A percentile compares a stretch with the other conserved stretches of the same genome.
phyloP scores from a whole-genome alignment of 495 filamentous ascomycete genomes.

The Aspergillus ellipticus region DNA sequence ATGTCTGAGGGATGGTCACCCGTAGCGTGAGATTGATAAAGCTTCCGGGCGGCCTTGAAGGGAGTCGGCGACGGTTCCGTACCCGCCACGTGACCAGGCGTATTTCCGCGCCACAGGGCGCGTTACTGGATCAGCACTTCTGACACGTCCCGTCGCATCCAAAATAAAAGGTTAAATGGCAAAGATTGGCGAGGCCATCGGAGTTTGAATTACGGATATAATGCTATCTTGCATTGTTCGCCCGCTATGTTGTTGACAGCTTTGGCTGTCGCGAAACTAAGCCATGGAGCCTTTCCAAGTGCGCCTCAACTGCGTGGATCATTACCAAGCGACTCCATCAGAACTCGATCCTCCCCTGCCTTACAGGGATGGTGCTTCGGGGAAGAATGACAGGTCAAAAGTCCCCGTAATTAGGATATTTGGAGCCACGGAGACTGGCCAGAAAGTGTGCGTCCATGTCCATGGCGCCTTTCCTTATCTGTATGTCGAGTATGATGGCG shows the following conservation, averaged over 20 bases:
- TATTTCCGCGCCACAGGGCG: constrained; percentile 24
- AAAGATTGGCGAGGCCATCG: neutral
- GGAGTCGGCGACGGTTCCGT: constrained; percentile 6
- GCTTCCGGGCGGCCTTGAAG: neutral
- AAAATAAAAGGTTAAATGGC: neutral
- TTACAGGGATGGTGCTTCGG: constrained; percentile 46
- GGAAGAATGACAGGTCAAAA: constrained; percentile 55
- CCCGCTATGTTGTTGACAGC: constrained; percentile 30
- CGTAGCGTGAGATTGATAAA: neutral
- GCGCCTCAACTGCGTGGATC: constrained; percentile 90
- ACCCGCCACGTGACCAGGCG: constrained; percentile 31
- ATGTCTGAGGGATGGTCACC: neutral
- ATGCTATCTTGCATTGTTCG: neutral
- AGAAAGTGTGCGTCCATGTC: constrained; percentile 94
- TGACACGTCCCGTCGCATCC: constrained; percentile 2
- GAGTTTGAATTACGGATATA: constrained; percentile 8
- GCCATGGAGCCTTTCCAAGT: constrained; percentile 72
- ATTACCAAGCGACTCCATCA: constrained; percentile 77
- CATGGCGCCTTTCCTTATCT: constrained; percentile 95
- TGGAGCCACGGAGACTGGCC: constrained; percentile 89
- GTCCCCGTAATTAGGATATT: constrained; percentile 90
- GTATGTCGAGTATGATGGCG: constrained; percentile 80
- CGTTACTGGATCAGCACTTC: constrained; percentile 11
- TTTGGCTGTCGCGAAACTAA: constrained; percentile 15
- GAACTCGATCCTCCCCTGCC: constrained; percentile 78